Conservation (phyloP, 148 eudicot species). For the Fallopia convolvulus region DNA sequence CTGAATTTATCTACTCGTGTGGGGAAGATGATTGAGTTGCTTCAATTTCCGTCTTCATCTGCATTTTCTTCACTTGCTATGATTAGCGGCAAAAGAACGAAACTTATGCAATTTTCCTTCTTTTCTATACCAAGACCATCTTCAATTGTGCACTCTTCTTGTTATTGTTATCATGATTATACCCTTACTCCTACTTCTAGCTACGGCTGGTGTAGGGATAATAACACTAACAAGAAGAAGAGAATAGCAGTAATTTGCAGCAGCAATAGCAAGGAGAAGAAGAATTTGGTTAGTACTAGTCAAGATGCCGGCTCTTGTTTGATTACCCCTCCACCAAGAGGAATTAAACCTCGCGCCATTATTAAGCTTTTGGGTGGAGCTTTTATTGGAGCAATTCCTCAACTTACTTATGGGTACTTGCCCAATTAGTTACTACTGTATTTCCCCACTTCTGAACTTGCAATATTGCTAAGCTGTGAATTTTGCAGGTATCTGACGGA, state of each 20-base stretch:
- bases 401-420: conserved; percentile 71
- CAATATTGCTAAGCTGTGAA: not conserved
- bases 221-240: not conserved
- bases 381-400: conserved; percentile 87
- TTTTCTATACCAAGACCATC: not conserved
- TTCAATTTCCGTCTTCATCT: not conserved
- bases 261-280: not conserved
- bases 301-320: conserved; percentile 55
- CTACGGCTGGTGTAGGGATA: not conserved
- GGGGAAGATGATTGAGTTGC: not conserved
- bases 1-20: not conserved
- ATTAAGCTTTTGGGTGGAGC: conserved; percentile 90
- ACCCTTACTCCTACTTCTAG: not conserved
- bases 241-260: conserved; percentile 14
- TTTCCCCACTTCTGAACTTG: conserved; percentile 10
- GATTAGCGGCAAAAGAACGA: not conserved
- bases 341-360: conserved; percentile 56
- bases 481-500: conserved; percentile 66
- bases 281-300: not conserved
- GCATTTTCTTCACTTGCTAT: not conserved
- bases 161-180: not conserved
- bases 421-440: not conserved
- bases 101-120: not conserved
- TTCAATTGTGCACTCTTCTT: not conserved
- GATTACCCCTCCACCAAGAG: conserved; percentile 66